A percentile compares a stretch with the other conserved stretches of the same genome.
Conservation (phyloP, 176 grass and related monocot genomes). For the Rhynchospora breviuscula region DNA sequence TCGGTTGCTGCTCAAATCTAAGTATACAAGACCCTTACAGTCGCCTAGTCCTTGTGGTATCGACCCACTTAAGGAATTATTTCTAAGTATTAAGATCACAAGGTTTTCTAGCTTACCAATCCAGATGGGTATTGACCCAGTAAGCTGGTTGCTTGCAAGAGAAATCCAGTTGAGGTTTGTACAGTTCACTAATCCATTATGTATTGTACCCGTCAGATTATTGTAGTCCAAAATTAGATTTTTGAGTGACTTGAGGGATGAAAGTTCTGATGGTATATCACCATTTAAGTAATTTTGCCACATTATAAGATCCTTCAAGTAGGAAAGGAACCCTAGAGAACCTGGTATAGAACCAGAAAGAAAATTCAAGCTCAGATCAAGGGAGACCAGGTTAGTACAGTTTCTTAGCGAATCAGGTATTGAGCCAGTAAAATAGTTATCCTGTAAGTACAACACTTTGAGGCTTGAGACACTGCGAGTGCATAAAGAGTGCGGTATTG, state of each 20-base stretch:
- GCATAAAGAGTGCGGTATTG: constrained; percentile 53
- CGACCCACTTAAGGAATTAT: constrained; percentile 5
- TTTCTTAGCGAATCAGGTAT: constrained; percentile 4
- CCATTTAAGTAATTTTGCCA: constrained; percentile 24
- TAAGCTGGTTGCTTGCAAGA: constrained; percentile 12
- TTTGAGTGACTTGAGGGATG: background rate
- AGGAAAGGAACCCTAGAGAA: background rate
- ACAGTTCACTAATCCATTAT: constrained; percentile 1
- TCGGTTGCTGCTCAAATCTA: constrained; percentile 21
- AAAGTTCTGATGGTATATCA: background rate
- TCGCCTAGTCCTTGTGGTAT: constrained; percentile 5
- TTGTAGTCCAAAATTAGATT: constrained; percentile 29
- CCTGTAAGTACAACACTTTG: constrained; percentile 20
- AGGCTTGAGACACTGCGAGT: background rate
- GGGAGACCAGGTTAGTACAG: constrained; percentile 6
- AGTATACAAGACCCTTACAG: constrained; percentile 20
- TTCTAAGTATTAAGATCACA: background rate
- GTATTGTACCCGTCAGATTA: background rate
- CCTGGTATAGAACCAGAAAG: constrained; percentile 4
- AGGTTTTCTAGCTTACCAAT: constrained; percentile 1
- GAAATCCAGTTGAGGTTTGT: constrained; percentile 12
- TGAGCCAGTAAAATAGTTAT: constrained; percentile 4
- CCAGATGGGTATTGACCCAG: background rate
- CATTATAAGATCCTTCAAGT: constrained; percentile 6
- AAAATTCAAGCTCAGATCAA: constrained; percentile 31